Percentiles rank a stretch among this genome's conserved stretches.
These are phyloP conservation scores for Thielaviopsis populi DNA, from an alignment of 2,329 filamentous ascomycete species.

Conservation along the genomic window DNA sequence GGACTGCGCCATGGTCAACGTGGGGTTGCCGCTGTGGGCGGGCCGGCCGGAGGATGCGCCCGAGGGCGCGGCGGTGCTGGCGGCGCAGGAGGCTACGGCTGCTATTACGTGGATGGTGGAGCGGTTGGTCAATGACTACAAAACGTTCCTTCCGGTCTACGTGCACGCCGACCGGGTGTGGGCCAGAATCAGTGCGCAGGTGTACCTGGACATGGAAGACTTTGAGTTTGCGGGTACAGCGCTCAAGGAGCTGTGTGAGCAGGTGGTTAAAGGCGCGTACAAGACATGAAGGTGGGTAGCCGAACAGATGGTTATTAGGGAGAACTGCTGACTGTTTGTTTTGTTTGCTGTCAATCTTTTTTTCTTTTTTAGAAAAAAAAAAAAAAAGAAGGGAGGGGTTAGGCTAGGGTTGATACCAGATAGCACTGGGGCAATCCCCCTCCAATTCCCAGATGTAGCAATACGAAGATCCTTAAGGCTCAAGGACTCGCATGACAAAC, in stretches of 20 bases:
- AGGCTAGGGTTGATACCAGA: neutral
- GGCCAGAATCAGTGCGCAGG: constrained; percentile 62
- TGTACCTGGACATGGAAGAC: constrained; percentile 68
- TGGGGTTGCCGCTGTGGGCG: constrained; percentile 49
- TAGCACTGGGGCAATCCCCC: neutral
- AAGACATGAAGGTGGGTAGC: neutral
- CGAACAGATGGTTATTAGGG: too few relatives aligned
- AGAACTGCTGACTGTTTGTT: too few relatives aligned
- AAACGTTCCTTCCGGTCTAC: constrained; percentile 56
- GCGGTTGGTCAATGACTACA: constrained; percentile 41
- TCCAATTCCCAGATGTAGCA: too few relatives aligned
- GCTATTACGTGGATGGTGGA: constrained; percentile 44
- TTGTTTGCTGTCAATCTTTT: too few relatives aligned
- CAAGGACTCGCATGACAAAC: too few relatives aligned
- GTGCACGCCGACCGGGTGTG: constrained; percentile 49
- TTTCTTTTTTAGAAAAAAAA: too few relatives aligned
- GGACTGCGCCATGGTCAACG: constrained; percentile 55
- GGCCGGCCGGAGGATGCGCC: constrained; percentile 21
- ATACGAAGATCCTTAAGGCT: too few relatives aligned
- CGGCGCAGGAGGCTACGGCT: constrained; percentile 23
- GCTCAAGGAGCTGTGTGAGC: constrained; percentile 35
- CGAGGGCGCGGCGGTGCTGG: constrained; percentile 21
- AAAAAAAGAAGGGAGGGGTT: neutral
- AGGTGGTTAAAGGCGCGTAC: constrained; percentile 27
- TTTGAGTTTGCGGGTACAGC: constrained; percentile 54